Conservation (phyloP, 805 yeast species). For the Torulaspora franciscae region DNA sequence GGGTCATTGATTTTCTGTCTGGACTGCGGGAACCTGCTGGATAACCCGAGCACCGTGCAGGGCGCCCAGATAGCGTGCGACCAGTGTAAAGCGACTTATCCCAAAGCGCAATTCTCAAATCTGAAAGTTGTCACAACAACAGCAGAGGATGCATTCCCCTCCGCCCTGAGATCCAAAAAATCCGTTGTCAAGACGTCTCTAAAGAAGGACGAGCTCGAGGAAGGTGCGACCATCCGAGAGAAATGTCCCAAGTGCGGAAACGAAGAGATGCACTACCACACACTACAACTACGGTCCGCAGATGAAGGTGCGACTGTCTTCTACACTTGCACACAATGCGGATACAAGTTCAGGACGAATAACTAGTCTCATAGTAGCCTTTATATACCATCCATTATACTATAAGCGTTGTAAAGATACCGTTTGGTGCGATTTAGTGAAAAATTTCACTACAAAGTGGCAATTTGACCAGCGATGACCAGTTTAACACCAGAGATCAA, state of each 20-base stretch:
- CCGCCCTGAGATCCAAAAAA: conserved; percentile 68
- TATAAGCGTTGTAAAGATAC: neutral
- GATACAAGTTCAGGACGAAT: conserved; percentile 90
- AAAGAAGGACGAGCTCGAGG: conserved; percentile 72
- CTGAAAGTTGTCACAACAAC: conserved; percentile 84
- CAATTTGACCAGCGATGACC: neutral
- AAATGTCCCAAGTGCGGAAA: conserved; percentile 98
- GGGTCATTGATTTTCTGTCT: conserved; percentile 93
- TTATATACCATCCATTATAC: neutral
- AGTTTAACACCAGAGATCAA: neutral
- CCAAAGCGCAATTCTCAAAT: conserved; percentile 52
- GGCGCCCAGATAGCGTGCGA: conserved; percentile 51
- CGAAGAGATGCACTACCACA: conserved; percentile 97
- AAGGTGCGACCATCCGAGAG: conserved; percentile 95
- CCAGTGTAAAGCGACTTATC: conserved; percentile 41
- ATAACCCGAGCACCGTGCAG: conserved; percentile 46
- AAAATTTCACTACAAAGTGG: conserved; percentile 3
- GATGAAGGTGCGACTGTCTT: conserved; percentile 99
- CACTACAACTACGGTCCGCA: conserved; percentile 92
- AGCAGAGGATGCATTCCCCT: conserved; percentile 91
- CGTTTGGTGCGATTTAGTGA: conserved; percentile 7
- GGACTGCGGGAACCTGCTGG: conserved; percentile 87
- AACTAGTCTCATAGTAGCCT: conserved; percentile 42
- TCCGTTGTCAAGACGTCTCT: conserved; percentile 87
- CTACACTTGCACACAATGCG: conserved; percentile 91